Evolutionary conservation across 139 green algal genomes (phyloP).

Genomic region (Tetradesmus obliquus): DNA sequence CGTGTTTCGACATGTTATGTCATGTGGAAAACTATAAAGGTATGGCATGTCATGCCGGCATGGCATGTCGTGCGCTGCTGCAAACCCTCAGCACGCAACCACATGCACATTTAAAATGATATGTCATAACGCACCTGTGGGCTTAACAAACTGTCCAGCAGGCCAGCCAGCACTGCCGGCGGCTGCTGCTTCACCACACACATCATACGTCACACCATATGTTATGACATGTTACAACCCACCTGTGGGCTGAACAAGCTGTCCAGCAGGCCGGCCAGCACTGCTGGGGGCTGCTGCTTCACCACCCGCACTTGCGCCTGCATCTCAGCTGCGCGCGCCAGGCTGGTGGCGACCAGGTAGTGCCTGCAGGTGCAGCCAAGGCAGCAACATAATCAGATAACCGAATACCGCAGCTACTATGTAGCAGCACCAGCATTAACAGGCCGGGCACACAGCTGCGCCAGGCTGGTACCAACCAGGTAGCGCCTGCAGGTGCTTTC

Average conservation of each 20-base stretch:
- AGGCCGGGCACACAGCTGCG: background rate
- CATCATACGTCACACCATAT: constrained; percentile 36
- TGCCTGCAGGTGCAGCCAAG: background rate
- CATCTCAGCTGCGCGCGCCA: constrained; percentile 69
- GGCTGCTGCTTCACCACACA: constrained; percentile 76
- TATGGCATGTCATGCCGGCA: too few species aligned
- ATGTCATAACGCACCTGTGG: constrained; percentile 40
- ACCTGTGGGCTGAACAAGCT: constrained; percentile 57
- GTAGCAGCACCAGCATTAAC: background rate
- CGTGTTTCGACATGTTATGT: too few species aligned
- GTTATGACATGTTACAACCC: background rate
- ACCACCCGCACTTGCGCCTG: constrained; percentile 76
- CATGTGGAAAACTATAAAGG: too few species aligned
- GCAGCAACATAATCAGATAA: background rate
- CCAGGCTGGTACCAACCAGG: constrained; percentile 26
- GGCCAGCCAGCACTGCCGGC: constrained; percentile 52
- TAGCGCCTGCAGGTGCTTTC: background rate
- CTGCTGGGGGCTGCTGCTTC: constrained; percentile 65
- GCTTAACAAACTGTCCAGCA: constrained; percentile 33
- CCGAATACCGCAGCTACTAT: background rate
- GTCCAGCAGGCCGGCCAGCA: constrained; percentile 57
- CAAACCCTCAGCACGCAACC: background rate
- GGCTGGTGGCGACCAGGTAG: background rate
- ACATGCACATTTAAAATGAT: background rate
- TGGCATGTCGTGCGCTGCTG: background rate